These are phyloP conservation scores for Coniferiporia sulphurascens DNA, from an alignment of 1,284 basidiomycete genomes.

Conservation along the genomic window DNA sequence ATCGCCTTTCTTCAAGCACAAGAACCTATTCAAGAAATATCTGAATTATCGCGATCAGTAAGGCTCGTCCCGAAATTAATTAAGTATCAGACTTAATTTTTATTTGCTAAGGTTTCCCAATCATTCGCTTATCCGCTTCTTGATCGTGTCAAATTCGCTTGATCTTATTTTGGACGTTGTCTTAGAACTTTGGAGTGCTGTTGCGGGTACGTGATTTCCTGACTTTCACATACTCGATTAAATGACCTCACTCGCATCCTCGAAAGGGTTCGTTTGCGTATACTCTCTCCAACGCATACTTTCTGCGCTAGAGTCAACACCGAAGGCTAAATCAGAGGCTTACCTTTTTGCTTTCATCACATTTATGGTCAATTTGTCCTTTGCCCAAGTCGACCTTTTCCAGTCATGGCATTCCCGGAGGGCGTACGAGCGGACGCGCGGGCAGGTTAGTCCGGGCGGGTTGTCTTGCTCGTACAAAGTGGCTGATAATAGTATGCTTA, in stretches of 20 bases:
- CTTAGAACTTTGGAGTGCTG: constrained; percentile 57
- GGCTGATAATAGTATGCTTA: not conserved
- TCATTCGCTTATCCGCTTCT: constrained; percentile 56
- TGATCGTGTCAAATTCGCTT: constrained; percentile 67
- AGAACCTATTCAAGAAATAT: constrained; percentile 63
- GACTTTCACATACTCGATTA: not conserved
- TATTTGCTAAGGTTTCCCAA: constrained; percentile 38
- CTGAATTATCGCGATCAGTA: constrained; percentile 45
- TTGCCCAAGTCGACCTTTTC: constrained; percentile 64
- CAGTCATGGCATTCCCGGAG: constrained; percentile 61
- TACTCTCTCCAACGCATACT: constrained; percentile 60
- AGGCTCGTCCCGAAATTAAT: constrained; percentile 16
- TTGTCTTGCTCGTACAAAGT: not conserved
- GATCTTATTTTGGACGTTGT: constrained; percentile 60
- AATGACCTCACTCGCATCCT: constrained; percentile 23
- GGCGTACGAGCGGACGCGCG: constrained; percentile 63
- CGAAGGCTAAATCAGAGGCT: constrained; percentile 48
- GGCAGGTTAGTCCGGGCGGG: constrained; percentile 26
- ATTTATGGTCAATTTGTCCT: constrained; percentile 63
- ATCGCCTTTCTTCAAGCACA: constrained; percentile 67
- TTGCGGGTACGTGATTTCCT: constrained; percentile 42
- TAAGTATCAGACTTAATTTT: not conserved
- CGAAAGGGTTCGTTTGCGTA: constrained; percentile 49
- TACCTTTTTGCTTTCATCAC: constrained; percentile 67
- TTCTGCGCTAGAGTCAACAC: constrained; percentile 38